Evolutionary conservation across 352 stramenopile species (phyloP), one percentile per base, ranked within the genome.

Genomic region (Phytophthora multivora): DNA sequence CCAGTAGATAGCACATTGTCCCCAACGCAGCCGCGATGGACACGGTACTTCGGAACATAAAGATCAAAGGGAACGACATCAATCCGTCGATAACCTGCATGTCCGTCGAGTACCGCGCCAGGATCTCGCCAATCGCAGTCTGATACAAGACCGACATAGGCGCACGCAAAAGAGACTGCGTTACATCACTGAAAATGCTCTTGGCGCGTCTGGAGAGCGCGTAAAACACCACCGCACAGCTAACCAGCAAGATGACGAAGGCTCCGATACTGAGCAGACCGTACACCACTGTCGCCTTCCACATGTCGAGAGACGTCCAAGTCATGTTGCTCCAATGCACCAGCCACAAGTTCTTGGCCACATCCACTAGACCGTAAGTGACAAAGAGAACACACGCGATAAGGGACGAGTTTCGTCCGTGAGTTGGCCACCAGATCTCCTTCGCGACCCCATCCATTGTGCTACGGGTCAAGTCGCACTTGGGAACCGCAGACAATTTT

Each of bases 321-420:
- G 42, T 41, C 58, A 74, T 50, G 15, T 69, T 72, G 56, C 65
- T 78, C 72, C 72, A 80, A 42, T 76, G 56, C 19, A 76, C 55
- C 28, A 79, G 13, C 69, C 69, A 78, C 40, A 78, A 66, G 19
- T 71, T 78, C 28, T 73, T 75, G 3, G 57, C 53, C 36, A 80
- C 53, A 15, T 66, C 55, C 30, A 80, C 41, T 0, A 51, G 31
- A 25, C 69, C 59, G 25, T 78, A 80, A 4, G 47, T 16, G 16
- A 76, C 8, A 16, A 78, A 73, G 4, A 76, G 46, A 36, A 46
- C 10, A 8, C 41, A 26, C 4, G 30, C 57, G 21, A 63, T 9
- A 5, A 71, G 15, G 3, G 59, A 63, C 11, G 41, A 53, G 18
- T 60, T 59, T 18, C 58, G 54, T 12, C 46, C 49, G 25, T 46